phyloP scores from a whole-genome alignment of 495 filamentous ascomycete species.

The Hypoxylon subgilvum region DNA sequence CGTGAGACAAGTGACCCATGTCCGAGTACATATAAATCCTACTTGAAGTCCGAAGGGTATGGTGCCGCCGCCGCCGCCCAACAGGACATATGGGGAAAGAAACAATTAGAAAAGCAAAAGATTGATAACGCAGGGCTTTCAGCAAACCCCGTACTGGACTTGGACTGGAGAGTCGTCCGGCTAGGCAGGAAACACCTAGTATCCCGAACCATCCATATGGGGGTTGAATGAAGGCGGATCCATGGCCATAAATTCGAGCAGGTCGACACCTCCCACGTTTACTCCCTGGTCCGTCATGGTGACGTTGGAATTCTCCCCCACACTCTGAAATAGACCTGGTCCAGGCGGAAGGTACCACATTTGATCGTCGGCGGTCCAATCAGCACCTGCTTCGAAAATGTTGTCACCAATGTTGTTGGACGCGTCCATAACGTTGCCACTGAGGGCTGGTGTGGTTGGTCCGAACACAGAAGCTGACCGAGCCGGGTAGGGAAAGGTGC shows the following conservation, averaged over 20 bases:
- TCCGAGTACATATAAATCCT: conserved; percentile 18
- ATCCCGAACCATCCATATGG: conserved; percentile 44
- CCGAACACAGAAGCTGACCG: conserved; percentile 55
- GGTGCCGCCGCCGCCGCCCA: neutral
- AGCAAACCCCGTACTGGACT: neutral
- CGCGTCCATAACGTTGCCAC: conserved; percentile 39
- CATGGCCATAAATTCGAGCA: conserved; percentile 65
- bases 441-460: conserved; percentile 51
- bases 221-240: conserved; percentile 49
- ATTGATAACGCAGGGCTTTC: neutral
- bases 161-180: neutral
- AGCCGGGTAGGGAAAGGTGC: conserved; percentile 55
- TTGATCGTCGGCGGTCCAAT: conserved; percentile 55
- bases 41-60: conserved; percentile 6
- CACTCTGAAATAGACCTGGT: conserved; percentile 60
- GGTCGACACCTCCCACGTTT: conserved; percentile 60
- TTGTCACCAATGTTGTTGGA: conserved; percentile 31
- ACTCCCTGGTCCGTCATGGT: conserved; percentile 66
- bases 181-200: conserved; percentile 29
- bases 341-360: conserved; percentile 66
- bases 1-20: conserved; percentile 22
- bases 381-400: conserved; percentile 45
- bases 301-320: conserved; percentile 55
- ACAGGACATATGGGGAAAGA: neutral
- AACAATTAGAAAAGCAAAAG: neutral